These are phyloP conservation scores for Scytalidium sp. DNA, from an alignment of 2,329 filamentous ascomycete genomes.

Conservation along the genomic window DNA sequence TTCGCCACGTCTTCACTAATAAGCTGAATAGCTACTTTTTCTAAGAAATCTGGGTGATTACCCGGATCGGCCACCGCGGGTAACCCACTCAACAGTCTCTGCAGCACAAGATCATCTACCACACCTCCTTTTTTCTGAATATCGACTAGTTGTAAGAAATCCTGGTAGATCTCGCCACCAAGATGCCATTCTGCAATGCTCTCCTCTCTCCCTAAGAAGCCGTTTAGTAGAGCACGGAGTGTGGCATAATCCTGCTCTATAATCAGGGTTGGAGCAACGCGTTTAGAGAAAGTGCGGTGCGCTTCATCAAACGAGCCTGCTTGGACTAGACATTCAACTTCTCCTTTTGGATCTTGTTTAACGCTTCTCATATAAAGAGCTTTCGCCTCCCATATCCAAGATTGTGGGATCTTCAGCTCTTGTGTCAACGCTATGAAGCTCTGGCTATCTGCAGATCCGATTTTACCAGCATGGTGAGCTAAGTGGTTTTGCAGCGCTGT, in stretches of 20 bases:
- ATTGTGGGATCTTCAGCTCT: constrained; percentile 66
- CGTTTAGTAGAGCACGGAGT: constrained; percentile 65
- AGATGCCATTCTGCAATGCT: constrained; percentile 70
- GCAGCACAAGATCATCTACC: constrained; percentile 45
- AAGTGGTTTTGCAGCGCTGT: constrained; percentile 71
- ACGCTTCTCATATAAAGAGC: constrained; percentile 77
- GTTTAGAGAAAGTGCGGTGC: constrained; percentile 75
- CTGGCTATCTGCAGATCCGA: constrained; percentile 56
- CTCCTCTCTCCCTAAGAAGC: constrained; percentile 63
- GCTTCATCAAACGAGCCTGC: constrained; percentile 77
- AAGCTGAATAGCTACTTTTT: constrained; percentile 74
- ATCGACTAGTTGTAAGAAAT: constrained; percentile 53
- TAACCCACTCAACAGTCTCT: constrained; percentile 54
- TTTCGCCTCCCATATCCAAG: constrained; percentile 86
- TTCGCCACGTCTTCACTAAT: constrained; percentile 74
- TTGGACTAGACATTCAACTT: constrained; percentile 77
- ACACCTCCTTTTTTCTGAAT: constrained; percentile 36
- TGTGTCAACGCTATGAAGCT: constrained; percentile 58
- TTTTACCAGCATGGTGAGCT: constrained; percentile 64
- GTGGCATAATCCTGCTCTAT: constrained; percentile 77
- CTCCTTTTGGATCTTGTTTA: constrained; percentile 63
- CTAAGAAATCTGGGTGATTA: constrained; percentile 40
- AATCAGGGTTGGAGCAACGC: constrained; percentile 78
- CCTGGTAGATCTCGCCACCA: constrained; percentile 75
- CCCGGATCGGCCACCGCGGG: constrained; percentile 42